Evolutionary conservation across 2,329 filamentous ascomycete species (phyloP), one percentile per base, ranked within the genome.

Genomic region (Pyrenochaeta sp.): DNA sequence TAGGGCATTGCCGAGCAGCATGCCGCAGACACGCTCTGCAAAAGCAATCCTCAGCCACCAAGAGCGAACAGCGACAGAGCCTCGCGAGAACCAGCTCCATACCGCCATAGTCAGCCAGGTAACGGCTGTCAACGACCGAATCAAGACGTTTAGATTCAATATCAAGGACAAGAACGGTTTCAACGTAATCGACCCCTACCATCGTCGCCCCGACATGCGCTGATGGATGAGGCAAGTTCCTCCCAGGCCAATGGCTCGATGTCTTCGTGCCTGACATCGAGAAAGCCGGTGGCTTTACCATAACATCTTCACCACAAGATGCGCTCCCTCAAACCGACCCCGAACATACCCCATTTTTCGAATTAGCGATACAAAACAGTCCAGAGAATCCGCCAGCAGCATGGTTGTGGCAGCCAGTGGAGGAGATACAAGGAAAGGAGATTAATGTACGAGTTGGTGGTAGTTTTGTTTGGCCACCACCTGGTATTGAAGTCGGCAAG

Each of bases 221-320:
- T 67, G 60, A 66, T 63, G 53, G 57, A 50, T 53, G 52, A 53
- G 49, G 41, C 53, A 69, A 88, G 79, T 95, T 94, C 72, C 78
- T 85, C 5, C 84, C 91, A 4, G 91, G 91, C 40, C 91, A 96
- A 77, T 96, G 90, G 89, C 80, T 96, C 42, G 91, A 96, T 67
- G 85, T 90, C 6, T 86, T 88, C 67, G 81, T 90, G 39, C 90
- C 91, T 1, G 77, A 75, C 24, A 73, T 89, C 30, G 61, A 79
- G 29, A 84, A 87, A 65, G 85, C 89, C 3, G 91, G 91, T 22
- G 91, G 91, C 44, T 96, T 96, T 76, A 96, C 90, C 28, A 88
- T 96, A 53, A 93, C 90, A 6, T 94, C 89, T 1, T 75, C 87
- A 0, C 90, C 90, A 0, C 80, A 78, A 28, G 73, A 78, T 41